phyloP scores from a whole-genome alignment of 2,329 filamentous ascomycete species.

The Colletotrichum sp. region DNA sequence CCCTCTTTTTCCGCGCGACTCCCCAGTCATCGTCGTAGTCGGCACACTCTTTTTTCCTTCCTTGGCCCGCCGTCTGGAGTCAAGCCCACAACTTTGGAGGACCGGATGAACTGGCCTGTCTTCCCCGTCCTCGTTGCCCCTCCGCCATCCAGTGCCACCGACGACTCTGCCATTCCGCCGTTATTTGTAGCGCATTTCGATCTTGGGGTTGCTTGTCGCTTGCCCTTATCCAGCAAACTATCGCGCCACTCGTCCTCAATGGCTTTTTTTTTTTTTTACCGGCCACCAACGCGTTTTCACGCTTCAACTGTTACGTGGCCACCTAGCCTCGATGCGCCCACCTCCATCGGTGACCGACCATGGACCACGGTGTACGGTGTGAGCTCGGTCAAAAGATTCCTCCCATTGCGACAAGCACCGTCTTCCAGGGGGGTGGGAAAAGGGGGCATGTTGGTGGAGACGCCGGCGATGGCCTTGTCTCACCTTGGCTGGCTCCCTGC shows the following conservation, averaged over 20 bases:
- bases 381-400: conserved; percentile 7
- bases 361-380: not conserved
- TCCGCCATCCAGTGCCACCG: not conserved
- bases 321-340: not conserved
- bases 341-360: not conserved
- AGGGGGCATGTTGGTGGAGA: conserved; percentile 3
- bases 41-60: not conserved
- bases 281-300: not conserved
- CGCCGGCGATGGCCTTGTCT: conserved; percentile 11
- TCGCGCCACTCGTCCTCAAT: not conserved
- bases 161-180: not conserved
- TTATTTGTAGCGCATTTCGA: not conserved
- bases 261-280: not conserved
- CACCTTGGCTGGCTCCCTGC: conserved; percentile 6
- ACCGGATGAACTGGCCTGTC: not conserved
- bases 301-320: not conserved
- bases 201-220: not conserved
- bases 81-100: conserved; percentile 1
- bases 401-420: not conserved
- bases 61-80: not conserved
- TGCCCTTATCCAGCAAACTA: not conserved
- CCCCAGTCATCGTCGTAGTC: not conserved
- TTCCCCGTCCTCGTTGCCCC: conserved; percentile 1
- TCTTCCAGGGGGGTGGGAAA: not conserved
- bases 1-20: not conserved